Conservation (phyloP, 371 early-diverging fungal species). For the Mortierella sp. region DNA sequence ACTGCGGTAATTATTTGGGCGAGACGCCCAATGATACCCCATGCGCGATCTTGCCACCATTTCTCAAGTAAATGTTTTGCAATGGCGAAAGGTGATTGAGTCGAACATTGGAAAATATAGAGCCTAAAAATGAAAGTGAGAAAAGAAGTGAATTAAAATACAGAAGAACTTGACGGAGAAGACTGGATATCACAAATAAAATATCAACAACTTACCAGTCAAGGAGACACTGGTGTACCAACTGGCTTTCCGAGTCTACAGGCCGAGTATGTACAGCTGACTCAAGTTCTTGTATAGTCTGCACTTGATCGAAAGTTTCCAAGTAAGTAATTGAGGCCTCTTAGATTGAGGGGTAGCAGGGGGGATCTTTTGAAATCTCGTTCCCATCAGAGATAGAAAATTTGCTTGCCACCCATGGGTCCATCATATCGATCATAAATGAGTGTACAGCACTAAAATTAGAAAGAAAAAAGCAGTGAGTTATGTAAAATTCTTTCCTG, state of each 20-base stretch:
- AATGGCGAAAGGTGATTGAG: slow-evolving; percentile 3
- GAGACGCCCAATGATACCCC: slow-evolving; percentile 1
- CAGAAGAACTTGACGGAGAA: not conserved
- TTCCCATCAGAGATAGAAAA: not conserved
- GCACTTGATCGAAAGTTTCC: slow-evolving; percentile 13
- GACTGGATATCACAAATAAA: slow-evolving; percentile 1
- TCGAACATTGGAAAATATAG: slow-evolving; percentile 4
- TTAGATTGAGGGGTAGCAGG: slow-evolving; percentile 7
- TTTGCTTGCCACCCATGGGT: slow-evolving; percentile 7
- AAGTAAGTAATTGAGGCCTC: slow-evolving; percentile 6
- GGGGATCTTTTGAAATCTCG: not conserved
- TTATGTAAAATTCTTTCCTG: not conserved
- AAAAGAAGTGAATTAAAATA: slow-evolving; percentile 1
- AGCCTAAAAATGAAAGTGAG: slow-evolving; percentile 1
- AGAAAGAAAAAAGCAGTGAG: not conserved
- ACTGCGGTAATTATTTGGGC: too few relatives aligned
- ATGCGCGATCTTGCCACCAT: not conserved
- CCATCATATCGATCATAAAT: slow-evolving; percentile 6
- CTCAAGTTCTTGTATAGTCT: slow-evolving; percentile 13
- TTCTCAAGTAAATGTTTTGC: slow-evolving; percentile 3
- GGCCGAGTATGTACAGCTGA: not conserved
- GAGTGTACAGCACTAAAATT: slow-evolving; percentile 1
- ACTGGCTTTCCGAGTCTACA: slow-evolving; percentile 6
- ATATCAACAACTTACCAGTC: slow-evolving; percentile 4
- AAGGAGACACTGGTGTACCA: slow-evolving; percentile 7